phyloP scores from a whole-genome alignment of 2,329 filamentous ascomycete species.

The Verticillium nonalfalfae region DNA sequence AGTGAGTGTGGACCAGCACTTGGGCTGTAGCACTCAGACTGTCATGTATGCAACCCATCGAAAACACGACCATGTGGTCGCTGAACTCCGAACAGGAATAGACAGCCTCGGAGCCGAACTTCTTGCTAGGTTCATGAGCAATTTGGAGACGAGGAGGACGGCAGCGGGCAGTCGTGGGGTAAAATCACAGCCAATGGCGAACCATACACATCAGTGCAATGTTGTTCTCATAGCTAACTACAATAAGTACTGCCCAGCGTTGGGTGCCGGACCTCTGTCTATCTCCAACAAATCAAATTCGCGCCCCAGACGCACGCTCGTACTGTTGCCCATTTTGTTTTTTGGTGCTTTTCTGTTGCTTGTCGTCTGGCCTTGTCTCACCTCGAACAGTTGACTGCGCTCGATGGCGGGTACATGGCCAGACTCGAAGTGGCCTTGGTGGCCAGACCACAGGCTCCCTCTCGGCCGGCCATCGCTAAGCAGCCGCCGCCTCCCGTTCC shows the following conservation, averaged over 20 bases:
- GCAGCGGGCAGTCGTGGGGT: too few species aligned
- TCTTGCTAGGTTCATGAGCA: too few species aligned
- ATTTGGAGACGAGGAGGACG: too few species aligned
- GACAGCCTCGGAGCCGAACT: too few species aligned
- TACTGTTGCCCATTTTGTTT: constrained; percentile 7
- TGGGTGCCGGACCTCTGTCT: constrained; percentile 32
- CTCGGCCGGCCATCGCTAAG: constrained; percentile 3
- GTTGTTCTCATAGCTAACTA: constrained; percentile 7
- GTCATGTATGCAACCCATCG: too few species aligned
- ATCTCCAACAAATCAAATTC: constrained; percentile 24
- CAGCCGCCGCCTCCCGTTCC: constrained; percentile 6
- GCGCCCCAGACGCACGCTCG: background rate
- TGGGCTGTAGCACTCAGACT: too few species aligned
- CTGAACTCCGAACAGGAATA: too few species aligned
- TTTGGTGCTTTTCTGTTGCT: constrained; percentile 12
- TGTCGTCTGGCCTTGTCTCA: constrained; percentile 12
- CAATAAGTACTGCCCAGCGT: constrained; percentile 26
- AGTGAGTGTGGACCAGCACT: background rate
- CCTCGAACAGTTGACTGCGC: constrained; percentile 7
- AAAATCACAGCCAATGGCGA: too few species aligned
- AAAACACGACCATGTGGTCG: too few species aligned
- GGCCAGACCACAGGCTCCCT: constrained; percentile 9
- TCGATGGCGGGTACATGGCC: too few species aligned
- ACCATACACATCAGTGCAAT: background rate
- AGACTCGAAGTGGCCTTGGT: constrained; percentile 2